Conservation (phyloP, 768 basidiomycete genomes). For the Auricularia cornea region DNA sequence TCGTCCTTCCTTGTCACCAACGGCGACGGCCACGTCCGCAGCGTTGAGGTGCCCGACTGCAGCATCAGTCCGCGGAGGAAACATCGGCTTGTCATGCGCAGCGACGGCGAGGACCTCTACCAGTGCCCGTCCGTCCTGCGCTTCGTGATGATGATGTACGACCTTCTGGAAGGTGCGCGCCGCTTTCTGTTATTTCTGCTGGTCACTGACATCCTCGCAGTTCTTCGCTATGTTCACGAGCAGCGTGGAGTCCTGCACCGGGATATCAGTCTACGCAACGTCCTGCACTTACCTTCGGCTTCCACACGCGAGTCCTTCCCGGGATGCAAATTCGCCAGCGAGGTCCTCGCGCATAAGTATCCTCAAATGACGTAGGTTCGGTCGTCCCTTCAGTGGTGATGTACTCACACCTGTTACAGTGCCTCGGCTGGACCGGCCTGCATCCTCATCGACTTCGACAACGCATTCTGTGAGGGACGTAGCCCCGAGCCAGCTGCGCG, state of each 20-base stretch:
- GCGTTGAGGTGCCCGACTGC: neutral
- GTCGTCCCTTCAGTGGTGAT: no score
- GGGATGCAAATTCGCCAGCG: neutral
- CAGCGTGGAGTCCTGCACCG: neutral
- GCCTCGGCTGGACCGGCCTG: neutral
- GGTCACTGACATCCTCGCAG: neutral
- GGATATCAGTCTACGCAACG: neutral
- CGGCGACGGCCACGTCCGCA: neutral
- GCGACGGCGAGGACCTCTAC: neutral
- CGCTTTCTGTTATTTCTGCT: neutral
- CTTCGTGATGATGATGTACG: neutral
- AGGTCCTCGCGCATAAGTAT: neutral
- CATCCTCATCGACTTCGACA: neutral
- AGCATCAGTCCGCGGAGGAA: neutral
- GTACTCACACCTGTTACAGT: no score
- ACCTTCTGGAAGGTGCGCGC: neutral
- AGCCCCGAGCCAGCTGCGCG: neutral
- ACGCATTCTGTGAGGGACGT: neutral
- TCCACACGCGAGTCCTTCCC: neutral
- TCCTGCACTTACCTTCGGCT: neutral
- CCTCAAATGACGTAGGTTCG: neutral
- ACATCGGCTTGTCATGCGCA: neutral
- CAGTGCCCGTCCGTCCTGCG: neutral
- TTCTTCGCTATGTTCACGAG: neutral
- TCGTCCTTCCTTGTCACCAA: neutral